Conservation (phyloP, 1,139 yeast species). For the Magnusiomyces sp. region DNA sequence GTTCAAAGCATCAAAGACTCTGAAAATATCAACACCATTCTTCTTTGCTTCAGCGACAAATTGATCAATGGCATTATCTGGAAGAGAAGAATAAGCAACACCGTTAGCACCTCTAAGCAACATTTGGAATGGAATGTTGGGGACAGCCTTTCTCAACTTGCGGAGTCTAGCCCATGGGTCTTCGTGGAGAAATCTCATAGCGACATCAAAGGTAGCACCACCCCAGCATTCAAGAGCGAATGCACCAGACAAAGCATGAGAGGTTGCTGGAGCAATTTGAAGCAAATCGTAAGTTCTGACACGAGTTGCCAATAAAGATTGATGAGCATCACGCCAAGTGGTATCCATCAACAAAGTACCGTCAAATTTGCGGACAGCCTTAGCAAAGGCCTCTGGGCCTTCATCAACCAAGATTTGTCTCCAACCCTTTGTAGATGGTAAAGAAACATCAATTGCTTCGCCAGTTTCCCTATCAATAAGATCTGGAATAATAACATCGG, state of each 20-base stretch:
- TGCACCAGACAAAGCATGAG: slow-evolving; percentile 82
- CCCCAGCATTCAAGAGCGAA: slow-evolving; percentile 99
- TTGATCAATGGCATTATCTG: slow-evolving; percentile 97
- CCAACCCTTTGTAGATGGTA: slow-evolving; percentile 74
- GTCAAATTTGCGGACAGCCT: slow-evolving; percentile 70
- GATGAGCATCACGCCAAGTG: slow-evolving; percentile 99
- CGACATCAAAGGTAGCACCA: slow-evolving; percentile 98
- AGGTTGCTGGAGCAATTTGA: slow-evolving; percentile 89
- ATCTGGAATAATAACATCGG: slow-evolving; percentile 66
- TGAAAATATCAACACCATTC: slow-evolving; percentile 92
- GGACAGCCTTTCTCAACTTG: slow-evolving; percentile 78
- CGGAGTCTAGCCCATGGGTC: slow-evolving; percentile 98
- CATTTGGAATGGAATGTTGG: slow-evolving; percentile 99
- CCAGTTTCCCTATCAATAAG: slow-evolving; percentile 55
- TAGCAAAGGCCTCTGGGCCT: slow-evolving; percentile 87
- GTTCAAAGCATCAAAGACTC: slow-evolving; percentile 95
- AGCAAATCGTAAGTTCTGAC: slow-evolving; percentile 88
- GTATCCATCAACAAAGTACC: slow-evolving; percentile 96
- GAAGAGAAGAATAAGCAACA: slow-evolving; percentile 93
- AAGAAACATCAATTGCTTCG: slow-evolving; percentile 45
- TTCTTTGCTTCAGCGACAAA: slow-evolving; percentile 91
- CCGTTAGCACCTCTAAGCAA: slow-evolving; percentile 98
- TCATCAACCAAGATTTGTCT: slow-evolving; percentile 73
- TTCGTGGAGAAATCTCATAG: slow-evolving; percentile 96
- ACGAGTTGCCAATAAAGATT: slow-evolving; percentile 94